Evolutionary conservation across 1,284 basidiomycete genomes (phyloP), one percentile per base, ranked within the genome.

Genomic region (Apiotrichum laibachii): DNA sequence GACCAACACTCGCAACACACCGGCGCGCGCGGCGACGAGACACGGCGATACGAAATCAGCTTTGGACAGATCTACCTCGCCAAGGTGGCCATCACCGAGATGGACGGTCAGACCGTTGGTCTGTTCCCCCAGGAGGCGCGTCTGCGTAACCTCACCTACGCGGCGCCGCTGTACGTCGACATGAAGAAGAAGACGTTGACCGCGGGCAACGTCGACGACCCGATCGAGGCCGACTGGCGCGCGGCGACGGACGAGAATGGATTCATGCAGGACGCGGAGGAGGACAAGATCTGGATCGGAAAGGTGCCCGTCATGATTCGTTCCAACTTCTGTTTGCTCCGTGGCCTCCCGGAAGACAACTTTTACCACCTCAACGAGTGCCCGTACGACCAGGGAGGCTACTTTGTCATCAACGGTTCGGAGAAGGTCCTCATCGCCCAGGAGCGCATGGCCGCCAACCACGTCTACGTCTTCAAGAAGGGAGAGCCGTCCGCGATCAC

Each of bases 351-450:
- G 62, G 90, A 95, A 55, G 84, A 87, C 60, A 88, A 90, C 69
- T 82, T 94, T 50, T 93, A 88, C 76, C 88, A 92, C 69, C 81
- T 97, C 67, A 96, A 96, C 73, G 95, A 99, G 80, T 99, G 95
- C 72, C 95, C 95, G 2, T 95, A 94, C 73, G 96, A 99, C 78
- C 71, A 92, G 56, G 95, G 95, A 76, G 95, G 95, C 61, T 99
- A 99, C 80, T 99, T 99, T 77, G 92, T 99, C 77, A 98, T 99
- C 81, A 99, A 98, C 71, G 95, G 95, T 33, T 99, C 96, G 1
- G 95, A 99, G 79, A 99, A 99, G 79, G 95, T 99, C 33, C 83
- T 99, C 66, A 99, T 99, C 79, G 95, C 96, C 0, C 95, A 99
- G 77, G 95, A 99, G 78, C 87, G 96, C 55, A 99, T 99, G 94